Percentiles rank a stretch among this genome's conserved stretches.
Conservation (phyloP, 106 monocot species). For the Ottelia alismoides region DNA sequence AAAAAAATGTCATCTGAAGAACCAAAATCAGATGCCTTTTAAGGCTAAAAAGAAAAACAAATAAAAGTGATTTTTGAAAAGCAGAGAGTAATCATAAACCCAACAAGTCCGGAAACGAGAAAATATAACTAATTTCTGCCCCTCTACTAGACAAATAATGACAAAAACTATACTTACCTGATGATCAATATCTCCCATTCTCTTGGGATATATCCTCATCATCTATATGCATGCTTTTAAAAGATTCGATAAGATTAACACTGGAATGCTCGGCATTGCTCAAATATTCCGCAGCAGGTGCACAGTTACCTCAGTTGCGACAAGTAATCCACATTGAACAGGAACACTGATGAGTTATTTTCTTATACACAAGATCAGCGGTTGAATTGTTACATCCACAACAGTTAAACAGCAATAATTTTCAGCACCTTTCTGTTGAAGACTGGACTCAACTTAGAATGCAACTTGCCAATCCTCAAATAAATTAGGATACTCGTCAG, state of each 20-base stretch:
- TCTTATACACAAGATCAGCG: neutral
- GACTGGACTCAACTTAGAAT: constrained; percentile 58
- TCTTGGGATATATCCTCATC: constrained; percentile 34
- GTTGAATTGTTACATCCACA: neutral
- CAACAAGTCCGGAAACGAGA: too few relatives aligned
- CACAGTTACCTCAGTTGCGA: constrained; percentile 42
- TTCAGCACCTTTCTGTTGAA: constrained; percentile 43
- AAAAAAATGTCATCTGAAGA: too few relatives aligned
- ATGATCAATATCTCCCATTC: constrained; percentile 51
- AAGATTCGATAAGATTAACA: constrained; percentile 64
- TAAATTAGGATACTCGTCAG: constrained; percentile 79
- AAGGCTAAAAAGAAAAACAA: neutral
- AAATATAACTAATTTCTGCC: too few relatives aligned
- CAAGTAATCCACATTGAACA: neutral
- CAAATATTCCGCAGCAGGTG: constrained; percentile 52
- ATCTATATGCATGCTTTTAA: constrained; percentile 66
- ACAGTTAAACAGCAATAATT: neutral
- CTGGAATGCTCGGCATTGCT: constrained; percentile 32
- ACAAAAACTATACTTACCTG: constrained; percentile 4
- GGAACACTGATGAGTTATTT: neutral
- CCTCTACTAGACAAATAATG: neutral
- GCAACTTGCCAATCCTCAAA: constrained; percentile 92
- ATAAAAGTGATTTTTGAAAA: neutral
- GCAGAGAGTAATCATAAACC: too few relatives aligned
- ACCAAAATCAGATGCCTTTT: neutral